Percentiles rank a stretch among this genome's conserved stretches.
phyloP scores from a whole-genome alignment of 805 yeast species.

The Starmerella davenportii region DNA sequence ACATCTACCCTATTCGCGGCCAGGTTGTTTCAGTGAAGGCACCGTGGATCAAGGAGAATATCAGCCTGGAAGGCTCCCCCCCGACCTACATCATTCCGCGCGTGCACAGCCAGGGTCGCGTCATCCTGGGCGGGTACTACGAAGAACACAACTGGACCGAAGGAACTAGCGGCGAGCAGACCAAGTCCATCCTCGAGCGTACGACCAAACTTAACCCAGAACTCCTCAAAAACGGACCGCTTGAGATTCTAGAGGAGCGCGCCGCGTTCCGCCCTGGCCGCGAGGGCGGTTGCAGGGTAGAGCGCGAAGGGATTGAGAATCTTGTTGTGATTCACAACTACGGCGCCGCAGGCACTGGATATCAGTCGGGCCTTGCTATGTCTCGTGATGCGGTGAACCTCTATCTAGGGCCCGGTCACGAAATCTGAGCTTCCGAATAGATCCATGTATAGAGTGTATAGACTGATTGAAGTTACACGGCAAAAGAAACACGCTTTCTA shows the following conservation, averaged over 20 bases:
- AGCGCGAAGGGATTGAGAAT: conserved; percentile 30
- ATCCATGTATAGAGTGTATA: neutral
- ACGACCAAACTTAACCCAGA: conserved; percentile 33
- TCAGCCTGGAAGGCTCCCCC: conserved; percentile 8
- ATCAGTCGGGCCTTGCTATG: conserved; percentile 53
- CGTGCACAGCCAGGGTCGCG: conserved; percentile 45
- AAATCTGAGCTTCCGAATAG: neutral
- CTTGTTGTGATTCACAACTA: conserved; percentile 45
- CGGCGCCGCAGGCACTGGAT: conserved; percentile 67
- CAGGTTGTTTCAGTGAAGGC: conserved; percentile 60
- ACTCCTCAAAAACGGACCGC: conserved; percentile 25
- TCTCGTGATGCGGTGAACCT: conserved; percentile 30
- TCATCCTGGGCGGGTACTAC: conserved; percentile 58
- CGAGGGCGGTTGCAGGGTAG: conserved; percentile 59
- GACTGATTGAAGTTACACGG: conserved; percentile 1
- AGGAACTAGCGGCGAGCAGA: conserved; percentile 39
- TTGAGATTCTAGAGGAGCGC: conserved; percentile 43
- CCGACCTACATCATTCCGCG: conserved; percentile 60
- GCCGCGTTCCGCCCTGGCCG: conserved; percentile 67
- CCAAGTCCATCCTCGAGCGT: conserved; percentile 43
- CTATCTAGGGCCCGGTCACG: conserved; percentile 1
- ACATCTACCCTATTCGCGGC: conserved; percentile 55
- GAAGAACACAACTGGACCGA: conserved; percentile 47
- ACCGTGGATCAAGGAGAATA: conserved; percentile 45
- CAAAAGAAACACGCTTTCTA: conserved; percentile 13